A percentile compares a stretch with the other conserved stretches of the same genome.
Conservation (phyloP, 78 protist genomes). For the Isochrysis galbana region DNA sequence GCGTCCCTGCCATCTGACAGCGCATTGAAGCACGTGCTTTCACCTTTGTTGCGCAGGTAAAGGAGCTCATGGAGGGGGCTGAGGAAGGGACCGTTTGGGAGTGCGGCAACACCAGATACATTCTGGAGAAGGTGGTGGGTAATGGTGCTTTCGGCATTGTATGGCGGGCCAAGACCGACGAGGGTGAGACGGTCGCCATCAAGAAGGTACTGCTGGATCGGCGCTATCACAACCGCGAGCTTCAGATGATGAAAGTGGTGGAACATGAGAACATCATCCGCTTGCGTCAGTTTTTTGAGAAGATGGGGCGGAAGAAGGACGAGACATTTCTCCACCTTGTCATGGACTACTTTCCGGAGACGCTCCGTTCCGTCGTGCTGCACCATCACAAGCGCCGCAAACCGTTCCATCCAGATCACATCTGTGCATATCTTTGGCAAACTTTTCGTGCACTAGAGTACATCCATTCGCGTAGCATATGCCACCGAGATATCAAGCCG, state of each 20-base stretch:
- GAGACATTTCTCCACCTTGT: slow-evolving; percentile 92
- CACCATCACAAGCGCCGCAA: slow-evolving; percentile 71
- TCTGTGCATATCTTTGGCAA: slow-evolving; percentile 87
- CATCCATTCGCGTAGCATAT: slow-evolving; percentile 69
- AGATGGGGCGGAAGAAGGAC: slow-evolving; percentile 32
- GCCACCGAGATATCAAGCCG: slow-evolving; percentile 94
- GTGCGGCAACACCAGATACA: neutral
- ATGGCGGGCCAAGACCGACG: slow-evolving; percentile 70
- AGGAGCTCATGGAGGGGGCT: neutral
- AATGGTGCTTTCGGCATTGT: slow-evolving; percentile 99
- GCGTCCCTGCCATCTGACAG: too few relatives aligned
- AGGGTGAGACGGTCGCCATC: slow-evolving; percentile 94
- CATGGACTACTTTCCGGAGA: slow-evolving; percentile 97
- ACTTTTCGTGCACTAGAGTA: slow-evolving; percentile 87
- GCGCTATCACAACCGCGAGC: slow-evolving; percentile 91
- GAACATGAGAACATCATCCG: slow-evolving; percentile 89
- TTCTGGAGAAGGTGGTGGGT: slow-evolving; percentile 81
- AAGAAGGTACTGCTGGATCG: slow-evolving; percentile 89
- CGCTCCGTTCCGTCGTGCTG: slow-evolving; percentile 83
- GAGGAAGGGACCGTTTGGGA: slow-evolving; percentile 1
- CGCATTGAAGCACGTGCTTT: too few relatives aligned
- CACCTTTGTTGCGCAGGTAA: neutral
- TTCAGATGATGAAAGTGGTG: slow-evolving; percentile 92
- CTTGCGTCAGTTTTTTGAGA: slow-evolving; percentile 84
- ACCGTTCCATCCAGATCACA: slow-evolving; percentile 77